Evolutionary conservation across 306 rosid species (phyloP).

Genomic region (Rosa multiflora): DNA sequence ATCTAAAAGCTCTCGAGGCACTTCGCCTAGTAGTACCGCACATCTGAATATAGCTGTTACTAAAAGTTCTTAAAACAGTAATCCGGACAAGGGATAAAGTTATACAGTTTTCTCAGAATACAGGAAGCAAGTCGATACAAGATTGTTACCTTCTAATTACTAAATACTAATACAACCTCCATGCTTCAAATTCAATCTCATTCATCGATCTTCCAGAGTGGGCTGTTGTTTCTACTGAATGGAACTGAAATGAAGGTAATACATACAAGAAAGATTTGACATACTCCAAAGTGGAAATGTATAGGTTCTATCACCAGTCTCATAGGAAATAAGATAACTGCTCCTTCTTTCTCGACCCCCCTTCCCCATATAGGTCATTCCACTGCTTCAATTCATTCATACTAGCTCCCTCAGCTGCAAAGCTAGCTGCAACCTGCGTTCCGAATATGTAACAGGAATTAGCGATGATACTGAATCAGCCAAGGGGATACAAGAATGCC

Average conservation of each 20-base stretch:
- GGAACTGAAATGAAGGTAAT: not conserved
- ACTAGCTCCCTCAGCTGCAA: slow-evolving; percentile 78
- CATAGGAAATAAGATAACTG: slow-evolving; percentile 80
- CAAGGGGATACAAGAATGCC: not conserved
- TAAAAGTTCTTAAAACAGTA: not conserved
- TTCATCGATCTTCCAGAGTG: not conserved
- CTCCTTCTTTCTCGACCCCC: slow-evolving; percentile 88
- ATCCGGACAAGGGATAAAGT: not conserved
- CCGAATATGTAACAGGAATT: slow-evolving; percentile 19
- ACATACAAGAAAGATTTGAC: not conserved
- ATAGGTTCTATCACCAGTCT: slow-evolving; percentile 2
- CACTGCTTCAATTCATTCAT: slow-evolving; percentile 91
- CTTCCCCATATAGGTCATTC: slow-evolving; percentile 88
- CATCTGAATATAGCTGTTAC: not conserved
- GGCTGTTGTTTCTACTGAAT: not conserved
- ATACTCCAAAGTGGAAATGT: slow-evolving; percentile 10
- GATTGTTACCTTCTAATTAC: not conserved
- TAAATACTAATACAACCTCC: not conserved
- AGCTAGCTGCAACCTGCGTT: slow-evolving; percentile 84
- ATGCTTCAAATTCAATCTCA: not conserved
- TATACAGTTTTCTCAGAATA: not conserved
- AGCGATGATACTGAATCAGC: not conserved
- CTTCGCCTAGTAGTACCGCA: not conserved
- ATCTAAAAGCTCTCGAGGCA: not conserved
- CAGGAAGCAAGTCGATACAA: not conserved